phyloP scores from a whole-genome alignment of 495 filamentous ascomycete genomes.

The Acidomyces sp. region DNA sequence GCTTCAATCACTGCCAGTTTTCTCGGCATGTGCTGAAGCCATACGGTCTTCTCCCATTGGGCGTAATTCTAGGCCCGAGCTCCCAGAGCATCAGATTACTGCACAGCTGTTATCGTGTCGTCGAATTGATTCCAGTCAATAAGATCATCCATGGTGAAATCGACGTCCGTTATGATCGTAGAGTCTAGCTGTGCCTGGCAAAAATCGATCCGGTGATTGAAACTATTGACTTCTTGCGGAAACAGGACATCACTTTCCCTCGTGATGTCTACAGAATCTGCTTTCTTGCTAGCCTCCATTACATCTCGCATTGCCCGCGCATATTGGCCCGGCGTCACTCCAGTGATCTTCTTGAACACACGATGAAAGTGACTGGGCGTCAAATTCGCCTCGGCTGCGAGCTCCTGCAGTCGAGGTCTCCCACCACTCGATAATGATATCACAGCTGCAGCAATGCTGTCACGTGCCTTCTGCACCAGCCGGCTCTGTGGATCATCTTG shows the following conservation, averaged over 20 bases:
- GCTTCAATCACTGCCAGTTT: too few species aligned
- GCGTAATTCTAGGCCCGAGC: background rate
- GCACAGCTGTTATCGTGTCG: background rate
- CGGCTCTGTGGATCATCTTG: background rate
- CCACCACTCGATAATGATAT: background rate
- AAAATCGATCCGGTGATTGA: background rate
- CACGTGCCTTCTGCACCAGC: conserved; percentile 2
- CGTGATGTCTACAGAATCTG: background rate
- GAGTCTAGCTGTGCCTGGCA: conserved; percentile 1
- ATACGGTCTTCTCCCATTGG: background rate
- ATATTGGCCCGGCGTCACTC: conserved; percentile 2
- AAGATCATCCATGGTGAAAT: conserved; percentile 2
- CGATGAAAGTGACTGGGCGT: conserved; percentile 3
- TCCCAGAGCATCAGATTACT: conserved; percentile 1
- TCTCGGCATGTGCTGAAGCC: too few species aligned
- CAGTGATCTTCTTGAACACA: conserved; percentile 2
- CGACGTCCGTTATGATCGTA: background rate
- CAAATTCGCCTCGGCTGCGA: conserved; percentile 3
- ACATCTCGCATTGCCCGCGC: background rate
- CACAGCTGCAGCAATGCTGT: background rate
- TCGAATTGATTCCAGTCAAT: conserved; percentile 3
- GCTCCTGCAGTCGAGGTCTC: conserved; percentile 1
- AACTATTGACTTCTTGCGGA: background rate
- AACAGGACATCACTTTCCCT: background rate
- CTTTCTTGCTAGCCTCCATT: background rate